These are phyloP conservation scores for Limnanthes douglasii DNA, from an alignment of 345 rosid genomes.

Conservation along the genomic window DNA sequence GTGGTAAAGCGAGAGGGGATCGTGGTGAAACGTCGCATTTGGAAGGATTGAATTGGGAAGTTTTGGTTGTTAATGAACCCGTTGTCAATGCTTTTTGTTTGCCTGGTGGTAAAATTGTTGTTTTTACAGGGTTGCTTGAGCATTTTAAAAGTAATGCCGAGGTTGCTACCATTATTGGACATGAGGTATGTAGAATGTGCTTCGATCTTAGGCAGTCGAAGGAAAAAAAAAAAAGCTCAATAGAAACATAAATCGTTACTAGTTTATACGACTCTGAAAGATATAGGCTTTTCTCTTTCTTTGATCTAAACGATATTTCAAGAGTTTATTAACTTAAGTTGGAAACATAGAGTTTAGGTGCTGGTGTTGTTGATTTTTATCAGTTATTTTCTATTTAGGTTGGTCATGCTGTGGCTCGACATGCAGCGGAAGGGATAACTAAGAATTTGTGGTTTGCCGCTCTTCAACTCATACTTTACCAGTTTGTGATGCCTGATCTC, in stretches of 20 bases:
- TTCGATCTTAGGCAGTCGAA: no score
- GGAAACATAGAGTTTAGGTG: neutral
- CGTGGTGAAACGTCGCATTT: slow-evolving; percentile 42
- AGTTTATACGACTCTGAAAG: no score
- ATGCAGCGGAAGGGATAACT: slow-evolving; percentile 55
- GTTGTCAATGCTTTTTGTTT: slow-evolving; percentile 69
- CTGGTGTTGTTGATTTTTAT: slow-evolving; percentile 4
- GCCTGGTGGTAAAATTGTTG: slow-evolving; percentile 90
- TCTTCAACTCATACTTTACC: slow-evolving; percentile 50
- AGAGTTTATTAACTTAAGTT: no score
- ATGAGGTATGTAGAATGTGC: slow-evolving; percentile 81
- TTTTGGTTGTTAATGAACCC: slow-evolving; percentile 71
- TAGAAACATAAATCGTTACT: neutral
- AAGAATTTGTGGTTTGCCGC: slow-evolving; percentile 75
- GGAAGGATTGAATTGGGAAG: slow-evolving; percentile 83
- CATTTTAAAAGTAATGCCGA: slow-evolving; percentile 66
- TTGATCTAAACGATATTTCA: no score
- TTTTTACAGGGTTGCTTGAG: slow-evolving; percentile 70
- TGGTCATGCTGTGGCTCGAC: slow-evolving; percentile 89
- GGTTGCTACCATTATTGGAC: slow-evolving; percentile 81
- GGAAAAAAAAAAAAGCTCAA: no score
- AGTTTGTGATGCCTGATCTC: slow-evolving; percentile 67
- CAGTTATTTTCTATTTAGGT: slow-evolving; percentile 39
- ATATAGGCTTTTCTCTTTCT: no score
- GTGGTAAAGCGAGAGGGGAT: slow-evolving; percentile 27